phyloP scores from a whole-genome alignment of 768 basidiomycete species.

The Podaxis rugospora region DNA sequence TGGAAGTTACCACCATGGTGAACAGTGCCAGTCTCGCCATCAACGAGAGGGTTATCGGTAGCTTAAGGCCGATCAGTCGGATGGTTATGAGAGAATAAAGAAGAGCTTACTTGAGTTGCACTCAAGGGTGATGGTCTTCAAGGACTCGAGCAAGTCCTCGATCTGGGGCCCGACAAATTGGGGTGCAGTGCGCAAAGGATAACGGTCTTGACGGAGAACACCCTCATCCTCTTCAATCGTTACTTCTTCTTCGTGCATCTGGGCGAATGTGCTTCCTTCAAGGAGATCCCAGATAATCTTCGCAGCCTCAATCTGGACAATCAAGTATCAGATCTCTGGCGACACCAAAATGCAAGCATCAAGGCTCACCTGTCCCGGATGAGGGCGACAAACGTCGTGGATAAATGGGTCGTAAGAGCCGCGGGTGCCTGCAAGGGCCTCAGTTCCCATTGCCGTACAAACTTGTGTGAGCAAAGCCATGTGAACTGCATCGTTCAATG shows the following conservation, averaged over 20 bases:
- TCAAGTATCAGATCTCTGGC: not conserved
- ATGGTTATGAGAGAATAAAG: not conserved
- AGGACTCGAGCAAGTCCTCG: conserved; percentile 68
- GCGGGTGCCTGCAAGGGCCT: conserved; percentile 72
- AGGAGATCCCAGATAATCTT: conserved; percentile 66
- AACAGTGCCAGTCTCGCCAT: conserved; percentile 57
- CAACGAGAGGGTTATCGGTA: conserved; percentile 85
- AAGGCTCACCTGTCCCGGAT: conserved; percentile 63
- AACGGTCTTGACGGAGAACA: conserved; percentile 75
- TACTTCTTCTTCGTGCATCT: conserved; percentile 66
- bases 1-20: conserved; percentile 92
- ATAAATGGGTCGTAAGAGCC: conserved; percentile 79
- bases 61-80: conserved; percentile 35
- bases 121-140: conserved; percentile 63
- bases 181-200: conserved; percentile 68
- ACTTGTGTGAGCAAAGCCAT: conserved; percentile 64
- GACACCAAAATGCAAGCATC: not conserved
- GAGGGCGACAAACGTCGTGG: conserved; percentile 68
- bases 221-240: conserved; percentile 71
- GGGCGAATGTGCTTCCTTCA: conserved; percentile 63
- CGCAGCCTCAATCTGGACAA: conserved; percentile 59
- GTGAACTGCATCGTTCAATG: conserved; percentile 67
- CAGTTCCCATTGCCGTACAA: conserved; percentile 79
- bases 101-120: conserved; percentile 71
- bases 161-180: conserved; percentile 87